Evolutionary conservation across 2,329 filamentous ascomycete genomes (phyloP).

Genomic region (Balansia obtecta): DNA sequence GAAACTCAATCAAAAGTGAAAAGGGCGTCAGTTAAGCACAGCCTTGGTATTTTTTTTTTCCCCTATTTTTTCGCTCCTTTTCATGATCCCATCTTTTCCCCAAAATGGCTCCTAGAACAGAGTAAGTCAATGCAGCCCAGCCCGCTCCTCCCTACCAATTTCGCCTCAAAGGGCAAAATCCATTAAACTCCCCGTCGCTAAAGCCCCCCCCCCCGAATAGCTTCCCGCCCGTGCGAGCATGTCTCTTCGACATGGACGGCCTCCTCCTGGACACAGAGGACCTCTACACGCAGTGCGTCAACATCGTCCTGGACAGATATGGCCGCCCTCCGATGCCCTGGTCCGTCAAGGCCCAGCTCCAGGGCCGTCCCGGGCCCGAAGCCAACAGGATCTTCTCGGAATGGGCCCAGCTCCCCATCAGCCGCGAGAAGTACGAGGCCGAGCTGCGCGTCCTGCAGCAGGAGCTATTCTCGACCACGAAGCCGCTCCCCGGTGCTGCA

Average conservation of each 20-base stretch:
- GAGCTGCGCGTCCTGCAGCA: conserved; percentile 52
- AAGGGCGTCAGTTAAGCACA: too few relatives aligned
- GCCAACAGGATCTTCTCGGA: conserved; percentile 48
- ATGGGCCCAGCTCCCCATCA: conserved; percentile 79
- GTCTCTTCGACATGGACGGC: conserved; percentile 98
- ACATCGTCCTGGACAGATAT: conserved; percentile 67
- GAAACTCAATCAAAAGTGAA: too few relatives aligned
- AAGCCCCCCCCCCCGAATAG: conserved; percentile 23
- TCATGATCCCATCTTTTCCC: not conserved
- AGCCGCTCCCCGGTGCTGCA: conserved; percentile 67
- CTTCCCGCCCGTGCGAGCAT: conserved; percentile 72
- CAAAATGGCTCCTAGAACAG: conserved; percentile 34
- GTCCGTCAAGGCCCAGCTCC: conserved; percentile 82
- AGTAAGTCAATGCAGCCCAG: conserved; percentile 23
- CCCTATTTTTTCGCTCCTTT: too few relatives aligned
- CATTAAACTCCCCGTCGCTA: not conserved
- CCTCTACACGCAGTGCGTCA: conserved; percentile 71
- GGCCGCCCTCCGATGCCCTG: conserved; percentile 68
- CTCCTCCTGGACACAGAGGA: conserved; percentile 92
- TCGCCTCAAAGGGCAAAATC: too few relatives aligned
- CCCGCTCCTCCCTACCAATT: not conserved
- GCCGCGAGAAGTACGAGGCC: conserved; percentile 50
- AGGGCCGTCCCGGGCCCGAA: conserved; percentile 42
- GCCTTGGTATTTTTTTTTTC: too few relatives aligned
- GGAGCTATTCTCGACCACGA: conserved; percentile 59